Evolutionary conservation across 2,329 filamentous ascomycete genomes (phyloP).

Genomic region (Fusarium albidum): DNA sequence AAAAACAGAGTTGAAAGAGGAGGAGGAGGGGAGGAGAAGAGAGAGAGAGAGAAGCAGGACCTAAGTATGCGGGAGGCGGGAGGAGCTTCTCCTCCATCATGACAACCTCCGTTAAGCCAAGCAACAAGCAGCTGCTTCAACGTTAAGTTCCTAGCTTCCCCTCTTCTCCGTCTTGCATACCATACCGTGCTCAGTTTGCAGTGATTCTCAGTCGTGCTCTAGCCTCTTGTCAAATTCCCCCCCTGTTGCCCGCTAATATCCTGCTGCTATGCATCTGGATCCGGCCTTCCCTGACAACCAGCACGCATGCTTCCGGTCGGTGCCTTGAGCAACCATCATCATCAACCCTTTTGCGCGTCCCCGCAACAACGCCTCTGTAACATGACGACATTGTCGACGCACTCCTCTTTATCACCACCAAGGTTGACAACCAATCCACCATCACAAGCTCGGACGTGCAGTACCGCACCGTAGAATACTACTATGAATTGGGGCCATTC

Average conservation of each 20-base stretch:
- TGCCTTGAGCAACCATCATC: conserved; percentile 15
- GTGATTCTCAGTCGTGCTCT: conserved; percentile 5
- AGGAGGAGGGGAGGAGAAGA: conserved; percentile 1
- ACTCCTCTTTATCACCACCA: conserved; percentile 12
- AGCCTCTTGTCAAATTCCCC: conserved; percentile 13
- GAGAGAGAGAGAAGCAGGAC: conserved; percentile 7
- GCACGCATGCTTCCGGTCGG: conserved; percentile 19
- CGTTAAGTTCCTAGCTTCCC: conserved; percentile 6
- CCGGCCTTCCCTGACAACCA: conserved; percentile 8
- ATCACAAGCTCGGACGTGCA: conserved; percentile 4
- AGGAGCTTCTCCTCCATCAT: conserved; percentile 29
- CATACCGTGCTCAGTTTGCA: conserved; percentile 4
- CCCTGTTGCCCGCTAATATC: conserved; percentile 20
- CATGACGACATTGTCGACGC: conserved; percentile 40
- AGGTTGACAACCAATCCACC: background rate
- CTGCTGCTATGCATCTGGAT: background rate
- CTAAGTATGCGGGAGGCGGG: background rate
- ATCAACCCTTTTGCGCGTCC: conserved; percentile 15
- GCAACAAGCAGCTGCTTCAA: conserved; percentile 12
- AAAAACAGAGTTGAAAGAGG: conserved; percentile 2
- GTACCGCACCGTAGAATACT: background rate
- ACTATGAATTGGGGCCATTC: background rate
- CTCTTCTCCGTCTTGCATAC: conserved; percentile 1
- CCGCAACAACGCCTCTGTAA: conserved; percentile 28
- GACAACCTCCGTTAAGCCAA: conserved; percentile 15